Evolutionary conservation across 192 early-diverging fungal species (phyloP), one percentile per base, ranked within the genome.

Genomic region (Coemansia sp.): DNA sequence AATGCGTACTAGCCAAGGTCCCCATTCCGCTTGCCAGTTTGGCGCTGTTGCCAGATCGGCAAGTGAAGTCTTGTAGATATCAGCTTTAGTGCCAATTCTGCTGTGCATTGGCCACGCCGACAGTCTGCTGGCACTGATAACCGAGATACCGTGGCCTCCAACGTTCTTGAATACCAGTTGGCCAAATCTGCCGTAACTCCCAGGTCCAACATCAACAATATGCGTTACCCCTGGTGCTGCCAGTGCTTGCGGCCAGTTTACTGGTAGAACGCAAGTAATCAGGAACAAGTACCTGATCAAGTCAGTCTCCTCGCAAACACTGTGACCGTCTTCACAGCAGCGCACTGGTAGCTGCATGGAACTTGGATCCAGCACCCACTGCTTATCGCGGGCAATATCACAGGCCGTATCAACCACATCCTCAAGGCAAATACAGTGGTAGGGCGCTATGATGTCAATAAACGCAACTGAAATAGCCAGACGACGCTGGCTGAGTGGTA

Each of bases 171-270:
- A 83, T 17, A 92, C 93, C 61, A 95, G 74, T 41, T 83, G 72
- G 35, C 93, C 94, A 69, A 96, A 90, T 9, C 93, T 93, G 3
- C 87, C 86, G 6, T 88, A 64, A 8, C 92, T 90, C 25, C 92
- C 93, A 0, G 94, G 92, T 16, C 96, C 94, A 82, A 96, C 96
- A 76, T 98, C 96, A 25, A 98, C 83, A 21, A 96, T 86, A 77
- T 98, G 96, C 14, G 94, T 93, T 63, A 86, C 79, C 7, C 29
- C 83, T 7, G 77, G 54, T 35, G 68, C 72, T 17, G 77, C 80
- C 14, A 85, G 80, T 14, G 85, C 71, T 65, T 37, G 76, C 70
- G 78, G 89, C 94, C 65, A 91, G 72, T 71, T 83, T 60, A 69
- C 89, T 0, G 62, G 71, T 76, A 74, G 87, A 82, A 70, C 90